A percentile compares a stretch with the other conserved stretches of the same genome.
Evolutionary conservation across 1,284 basidiomycete genomes (phyloP).

Genomic region (Omphalotus olearius): DNA sequence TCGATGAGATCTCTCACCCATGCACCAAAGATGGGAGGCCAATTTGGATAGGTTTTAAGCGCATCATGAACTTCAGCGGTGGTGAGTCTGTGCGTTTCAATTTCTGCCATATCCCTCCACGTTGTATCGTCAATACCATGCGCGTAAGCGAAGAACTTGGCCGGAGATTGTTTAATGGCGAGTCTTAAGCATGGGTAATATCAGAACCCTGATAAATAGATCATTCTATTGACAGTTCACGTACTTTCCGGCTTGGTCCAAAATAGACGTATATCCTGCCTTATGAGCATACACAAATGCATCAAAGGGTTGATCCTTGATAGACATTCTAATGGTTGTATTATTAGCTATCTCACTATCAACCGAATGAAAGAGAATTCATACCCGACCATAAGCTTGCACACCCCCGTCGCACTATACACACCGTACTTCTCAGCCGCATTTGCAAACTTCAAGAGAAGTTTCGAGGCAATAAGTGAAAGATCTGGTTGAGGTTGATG

Average conservation of each 20-base stretch:
- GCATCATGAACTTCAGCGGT: constrained; percentile 4
- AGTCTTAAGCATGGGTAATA: not conserved
- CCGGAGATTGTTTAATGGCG: constrained; percentile 2
- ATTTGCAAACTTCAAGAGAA: constrained; percentile 9
- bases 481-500: constrained; percentile 10
- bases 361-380: not conserved
- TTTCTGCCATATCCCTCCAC: constrained; percentile 9
- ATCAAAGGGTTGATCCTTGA: constrained; percentile 8
- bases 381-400: constrained; percentile 7
- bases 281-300: constrained; percentile 7
- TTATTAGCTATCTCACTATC: too few species aligned
- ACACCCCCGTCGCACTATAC: constrained; percentile 8
- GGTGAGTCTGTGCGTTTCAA: constrained; percentile 3
- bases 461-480: not conserved
- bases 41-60: constrained; percentile 1
- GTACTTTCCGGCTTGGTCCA: constrained; percentile 8
- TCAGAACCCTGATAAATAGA: not conserved
- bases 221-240: not conserved
- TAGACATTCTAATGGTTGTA: constrained; percentile 2
- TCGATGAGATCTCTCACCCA: constrained; percentile 1
- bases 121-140: constrained; percentile 5
- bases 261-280: constrained; percentile 1
- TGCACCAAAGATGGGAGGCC: constrained; percentile 9
- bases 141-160: constrained; percentile 8
- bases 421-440: constrained; percentile 9